Conservation (phyloP, 164 flowering plant species). For the Taxillus chinensis region DNA sequence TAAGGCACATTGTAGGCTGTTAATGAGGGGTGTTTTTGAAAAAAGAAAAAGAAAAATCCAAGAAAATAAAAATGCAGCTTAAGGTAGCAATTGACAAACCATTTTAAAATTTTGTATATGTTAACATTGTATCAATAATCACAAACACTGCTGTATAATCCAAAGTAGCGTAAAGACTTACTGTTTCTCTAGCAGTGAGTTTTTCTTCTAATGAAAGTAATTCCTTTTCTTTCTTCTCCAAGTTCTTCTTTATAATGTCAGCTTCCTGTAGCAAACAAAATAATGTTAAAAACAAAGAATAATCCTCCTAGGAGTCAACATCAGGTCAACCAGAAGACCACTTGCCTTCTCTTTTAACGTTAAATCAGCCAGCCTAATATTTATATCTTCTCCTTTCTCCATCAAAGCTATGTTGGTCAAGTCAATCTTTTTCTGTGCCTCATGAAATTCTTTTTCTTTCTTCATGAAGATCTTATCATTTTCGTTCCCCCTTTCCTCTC, state of each 20-base stretch:
- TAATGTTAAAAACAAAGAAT: background rate
- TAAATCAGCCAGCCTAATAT: background rate
- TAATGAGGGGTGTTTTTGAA: too few relatives aligned
- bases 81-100: too few relatives aligned
- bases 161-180: conserved; percentile 20
- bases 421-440: conserved; percentile 1
- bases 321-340: background rate
- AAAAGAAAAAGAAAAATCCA: too few relatives aligned
- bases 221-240: conserved; percentile 53
- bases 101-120: too few relatives aligned
- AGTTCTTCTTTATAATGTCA: conserved; percentile 22
- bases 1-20: too few relatives aligned
- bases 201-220: conserved; percentile 46
- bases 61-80: too few relatives aligned
- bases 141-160: too few relatives aligned
- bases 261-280: conserved; percentile 46
- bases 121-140: too few relatives aligned
- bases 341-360: conserved; percentile 4
- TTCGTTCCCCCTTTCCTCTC: conserved; percentile 1
- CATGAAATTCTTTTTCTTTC: conserved; percentile 1
- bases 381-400: background rate
- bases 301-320: background rate
- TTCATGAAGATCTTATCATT: conserved; percentile 1
- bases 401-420: background rate
- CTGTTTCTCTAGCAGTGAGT: conserved; percentile 65